phyloP scores from a whole-genome alignment of 768 basidiomycete species.

The Trametes villosa region DNA sequence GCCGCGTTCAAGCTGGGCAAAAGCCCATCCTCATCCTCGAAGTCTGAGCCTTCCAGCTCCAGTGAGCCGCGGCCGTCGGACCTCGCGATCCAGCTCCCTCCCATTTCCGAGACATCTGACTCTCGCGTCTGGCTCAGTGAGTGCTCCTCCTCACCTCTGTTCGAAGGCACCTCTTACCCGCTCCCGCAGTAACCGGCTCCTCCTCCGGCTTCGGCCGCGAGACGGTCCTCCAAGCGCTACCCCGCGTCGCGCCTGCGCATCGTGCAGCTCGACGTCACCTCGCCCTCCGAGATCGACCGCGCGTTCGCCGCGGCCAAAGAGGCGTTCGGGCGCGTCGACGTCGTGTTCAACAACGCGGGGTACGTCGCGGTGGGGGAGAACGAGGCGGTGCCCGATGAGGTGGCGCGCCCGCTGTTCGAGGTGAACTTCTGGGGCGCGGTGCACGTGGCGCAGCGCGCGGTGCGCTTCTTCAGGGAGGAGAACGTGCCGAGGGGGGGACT shows the following conservation, averaged over 20 bases:
- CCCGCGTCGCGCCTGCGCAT: slow-evolving; percentile 39
- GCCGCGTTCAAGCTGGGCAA: no score
- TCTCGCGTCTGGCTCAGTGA: slow-evolving; percentile 22
- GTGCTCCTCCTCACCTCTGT: background rate
- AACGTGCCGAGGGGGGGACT: slow-evolving; percentile 34
- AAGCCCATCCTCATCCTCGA: no score
- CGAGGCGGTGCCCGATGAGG: slow-evolving; percentile 40
- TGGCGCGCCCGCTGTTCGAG: slow-evolving; percentile 43
- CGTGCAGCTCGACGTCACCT: slow-evolving; percentile 46
- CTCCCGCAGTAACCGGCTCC: slow-evolving; percentile 45
- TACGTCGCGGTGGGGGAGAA: slow-evolving; percentile 39
- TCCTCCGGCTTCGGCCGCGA: slow-evolving; percentile 44
- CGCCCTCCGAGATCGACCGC: slow-evolving; percentile 34
- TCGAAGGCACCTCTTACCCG: background rate
- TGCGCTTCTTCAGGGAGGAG: slow-evolving; percentile 36
- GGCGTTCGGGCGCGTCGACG: slow-evolving; percentile 47
- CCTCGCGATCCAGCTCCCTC: background rate
- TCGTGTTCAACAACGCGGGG: slow-evolving; percentile 52
- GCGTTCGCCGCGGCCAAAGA: slow-evolving; percentile 42
- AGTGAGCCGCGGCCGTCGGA: no score
- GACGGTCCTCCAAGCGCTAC: slow-evolving; percentile 39
- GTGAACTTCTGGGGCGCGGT: no score
- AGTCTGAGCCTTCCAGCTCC: no score
- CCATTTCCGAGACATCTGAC: slow-evolving; percentile 1
- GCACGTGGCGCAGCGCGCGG: slow-evolving; percentile 23